These are phyloP conservation scores for Naganishia randhawae DNA, from an alignment of 768 basidiomycete species.

Conservation along the genomic window DNA sequence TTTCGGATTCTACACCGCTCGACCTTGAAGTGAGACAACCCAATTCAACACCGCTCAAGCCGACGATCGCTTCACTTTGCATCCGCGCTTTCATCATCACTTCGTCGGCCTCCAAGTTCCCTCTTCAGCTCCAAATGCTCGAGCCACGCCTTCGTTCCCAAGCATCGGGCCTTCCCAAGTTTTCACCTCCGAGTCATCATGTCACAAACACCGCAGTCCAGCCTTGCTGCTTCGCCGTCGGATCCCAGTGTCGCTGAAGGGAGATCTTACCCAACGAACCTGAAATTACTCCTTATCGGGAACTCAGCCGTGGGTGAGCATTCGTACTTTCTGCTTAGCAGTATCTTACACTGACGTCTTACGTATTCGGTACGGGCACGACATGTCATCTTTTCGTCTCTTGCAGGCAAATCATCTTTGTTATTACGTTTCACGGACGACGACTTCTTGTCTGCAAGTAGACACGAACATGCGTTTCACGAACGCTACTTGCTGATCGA, in stretches of 20 bases:
- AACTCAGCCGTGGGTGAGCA: slow-evolving; percentile 71
- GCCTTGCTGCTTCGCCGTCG: not conserved
- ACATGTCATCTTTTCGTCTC: not conserved
- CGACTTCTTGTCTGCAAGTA: slow-evolving; percentile 68
- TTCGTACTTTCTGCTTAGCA: not conserved
- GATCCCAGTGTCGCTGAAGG: not conserved
- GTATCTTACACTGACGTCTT: not conserved
- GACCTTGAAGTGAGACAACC: not conserved
- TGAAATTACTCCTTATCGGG: slow-evolving; percentile 50
- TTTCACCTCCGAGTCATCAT: too few relatives aligned
- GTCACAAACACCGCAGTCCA: not conserved
- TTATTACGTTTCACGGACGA: slow-evolving; percentile 93
- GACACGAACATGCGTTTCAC: slow-evolving; percentile 50
- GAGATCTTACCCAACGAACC: slow-evolving; percentile 30
- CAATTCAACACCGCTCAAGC: too few relatives aligned
- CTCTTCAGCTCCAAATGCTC: too few relatives aligned
- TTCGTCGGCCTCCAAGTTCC: too few relatives aligned
- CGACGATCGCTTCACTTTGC: too few relatives aligned
- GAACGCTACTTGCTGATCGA: not conserved
- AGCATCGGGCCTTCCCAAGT: too few relatives aligned
- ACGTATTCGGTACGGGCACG: too few relatives aligned
- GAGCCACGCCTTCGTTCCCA: too few relatives aligned
- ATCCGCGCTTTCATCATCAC: not conserved
- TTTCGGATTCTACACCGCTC: too few relatives aligned
- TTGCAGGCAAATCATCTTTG: slow-evolving; percentile 58